These are phyloP conservation scores for Aaosphaeria arxii DNA, from an alignment of 2,329 filamentous ascomycete genomes.

Conservation along the genomic window DNA sequence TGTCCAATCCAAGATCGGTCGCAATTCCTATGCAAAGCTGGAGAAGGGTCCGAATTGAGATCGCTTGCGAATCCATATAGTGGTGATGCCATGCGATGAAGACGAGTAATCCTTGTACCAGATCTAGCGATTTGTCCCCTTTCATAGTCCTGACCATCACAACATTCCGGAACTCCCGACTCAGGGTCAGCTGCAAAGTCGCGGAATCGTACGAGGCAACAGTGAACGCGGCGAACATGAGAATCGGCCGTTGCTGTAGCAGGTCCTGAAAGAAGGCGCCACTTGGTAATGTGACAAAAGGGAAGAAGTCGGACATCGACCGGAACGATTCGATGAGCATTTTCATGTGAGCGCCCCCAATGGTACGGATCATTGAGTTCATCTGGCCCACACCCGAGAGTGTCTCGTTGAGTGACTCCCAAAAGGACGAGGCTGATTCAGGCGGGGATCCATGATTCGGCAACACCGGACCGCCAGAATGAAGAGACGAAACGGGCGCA, in stretches of 20 bases:
- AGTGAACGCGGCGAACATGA: constrained; percentile 33
- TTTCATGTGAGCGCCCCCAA: constrained; percentile 34
- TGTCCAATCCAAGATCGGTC: constrained; percentile 28
- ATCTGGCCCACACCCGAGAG: constrained; percentile 27
- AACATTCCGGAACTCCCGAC: constrained; percentile 35
- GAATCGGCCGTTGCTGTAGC: constrained; percentile 27
- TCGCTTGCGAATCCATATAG: constrained; percentile 33
- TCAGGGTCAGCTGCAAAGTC: constrained; percentile 24
- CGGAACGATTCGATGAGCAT: constrained; percentile 29
- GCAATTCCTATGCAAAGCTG: constrained; percentile 33
- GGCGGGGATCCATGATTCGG: constrained; percentile 20
- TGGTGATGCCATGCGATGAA: constrained; percentile 38
- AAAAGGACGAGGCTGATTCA: constrained; percentile 27
- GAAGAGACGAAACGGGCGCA: too few relatives aligned
- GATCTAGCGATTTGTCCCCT: constrained; percentile 32
- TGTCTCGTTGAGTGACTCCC: constrained; percentile 32
- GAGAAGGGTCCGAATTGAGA: constrained; percentile 32
- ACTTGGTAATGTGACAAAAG: constrained; percentile 29
- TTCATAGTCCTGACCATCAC: constrained; percentile 34
- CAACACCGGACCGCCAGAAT: constrained; percentile 9
- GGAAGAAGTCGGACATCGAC: constrained; percentile 32
- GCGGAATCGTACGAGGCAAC: constrained; percentile 31
- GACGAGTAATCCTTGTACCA: constrained; percentile 29
- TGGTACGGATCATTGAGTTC: constrained; percentile 31
- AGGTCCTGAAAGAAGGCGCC: constrained; percentile 24